Base-by-base conservation (phyloP, 2,329 filamentous ascomycete genomes). In the Nemania bipapillata region DNA sequence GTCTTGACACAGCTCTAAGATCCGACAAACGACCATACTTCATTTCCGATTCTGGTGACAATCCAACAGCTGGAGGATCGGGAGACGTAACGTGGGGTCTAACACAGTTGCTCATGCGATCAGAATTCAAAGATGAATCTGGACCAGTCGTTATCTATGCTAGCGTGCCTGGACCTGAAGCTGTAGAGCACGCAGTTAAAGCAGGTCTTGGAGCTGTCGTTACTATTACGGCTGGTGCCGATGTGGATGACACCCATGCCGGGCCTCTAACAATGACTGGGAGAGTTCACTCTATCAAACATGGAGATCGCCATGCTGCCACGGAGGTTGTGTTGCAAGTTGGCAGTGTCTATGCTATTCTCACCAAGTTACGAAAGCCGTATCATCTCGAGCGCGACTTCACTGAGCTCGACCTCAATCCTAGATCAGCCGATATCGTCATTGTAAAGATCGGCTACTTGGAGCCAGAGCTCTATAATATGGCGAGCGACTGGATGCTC, bases 361-460 rank as follows among this genome's bases (percentile, higher is more conserved):
- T 87, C 8, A 87, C 85, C 0, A 80, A 85, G 67, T 75, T 83
- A 1, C 83, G 85, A 57, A 87, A 87, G 72, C 85, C 85, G 0
- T 87, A 87, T 70, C 86, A 87, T 69, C 80, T 81, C 54, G 84
- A 87, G 71, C 79, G 75, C 11, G 86, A 87, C 72, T 87, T 87
- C 69, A 84, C 81, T 0, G 82, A 83, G 2, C 79, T 87, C 0
- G 65, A 82, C 50, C 80, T 87, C 0, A 54, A 76, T 8, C 85
- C 85, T 1, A 80, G 84, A 1, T 71, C 78, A 4, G 81, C 82
- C 0, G 83, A 85, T 69, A 81, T 87, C 24, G 84, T 87, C 0
- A 81, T 87, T 50, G 84, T 87, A 26, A 87, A 87, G 75, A 87
- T 87, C 52, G 85, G 85, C 17, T 87, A 87, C 65, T 75, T 87